Conservation (phyloP, 306 rosid species). For the Quercus bicolor region DNA sequence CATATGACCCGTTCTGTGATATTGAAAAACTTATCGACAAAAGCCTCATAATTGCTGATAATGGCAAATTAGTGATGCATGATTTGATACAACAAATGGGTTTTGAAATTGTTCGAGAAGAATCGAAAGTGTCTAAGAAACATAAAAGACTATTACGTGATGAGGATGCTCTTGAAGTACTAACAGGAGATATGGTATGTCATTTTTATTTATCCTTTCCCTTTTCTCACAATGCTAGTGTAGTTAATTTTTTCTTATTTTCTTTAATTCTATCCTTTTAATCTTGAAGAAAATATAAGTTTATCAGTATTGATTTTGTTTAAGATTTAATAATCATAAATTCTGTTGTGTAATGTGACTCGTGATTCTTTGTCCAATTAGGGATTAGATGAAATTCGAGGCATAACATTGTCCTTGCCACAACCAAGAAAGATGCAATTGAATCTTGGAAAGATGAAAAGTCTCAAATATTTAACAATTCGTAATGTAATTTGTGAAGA, state of each 20-base stretch:
- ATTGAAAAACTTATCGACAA: no score
- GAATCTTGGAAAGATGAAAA: no score
- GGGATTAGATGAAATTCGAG: no score
- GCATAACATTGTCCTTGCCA: no score
- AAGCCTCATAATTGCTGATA: neutral
- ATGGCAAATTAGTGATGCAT: conserved; percentile 24
- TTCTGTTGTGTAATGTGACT: fast-evolving
- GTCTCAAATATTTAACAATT: no score
- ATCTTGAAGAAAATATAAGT: no score
- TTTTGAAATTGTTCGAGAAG: conserved; percentile 24
- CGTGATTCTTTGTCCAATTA: no score
- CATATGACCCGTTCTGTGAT: no score
- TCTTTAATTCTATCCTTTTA: neutral
- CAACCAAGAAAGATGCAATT: no score
- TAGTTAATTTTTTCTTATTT: neutral
- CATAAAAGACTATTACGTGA: conserved; percentile 21
- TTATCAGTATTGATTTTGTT: no score
- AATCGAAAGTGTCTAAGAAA: conserved; percentile 10
- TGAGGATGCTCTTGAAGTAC: conserved; percentile 26
- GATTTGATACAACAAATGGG: conserved; percentile 41
- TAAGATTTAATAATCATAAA: fast-evolving
- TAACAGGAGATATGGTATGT: conserved; percentile 2
- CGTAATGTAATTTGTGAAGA: no score
- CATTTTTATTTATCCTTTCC: no score
- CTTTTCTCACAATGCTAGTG: conserved; percentile 3